These are phyloP conservation scores for Liquidambar formosana DNA, from an alignment of 164 flowering plant species.

Conservation along the genomic window DNA sequence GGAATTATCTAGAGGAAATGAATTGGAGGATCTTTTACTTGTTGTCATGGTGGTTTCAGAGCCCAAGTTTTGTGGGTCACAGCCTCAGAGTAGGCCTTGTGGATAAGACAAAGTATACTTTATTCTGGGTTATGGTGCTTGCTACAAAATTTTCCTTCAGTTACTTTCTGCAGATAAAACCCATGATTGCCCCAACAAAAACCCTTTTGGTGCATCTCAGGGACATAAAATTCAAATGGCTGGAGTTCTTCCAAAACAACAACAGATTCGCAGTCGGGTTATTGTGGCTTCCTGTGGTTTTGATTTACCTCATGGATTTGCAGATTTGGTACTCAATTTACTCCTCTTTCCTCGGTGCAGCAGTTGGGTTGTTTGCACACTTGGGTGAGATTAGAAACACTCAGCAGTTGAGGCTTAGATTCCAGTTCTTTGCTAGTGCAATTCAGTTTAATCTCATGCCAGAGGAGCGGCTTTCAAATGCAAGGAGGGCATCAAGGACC, in stretches of 20 bases:
- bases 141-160: no score
- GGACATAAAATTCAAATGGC: conserved; percentile 51
- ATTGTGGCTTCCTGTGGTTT: conserved; percentile 65
- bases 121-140: no score
- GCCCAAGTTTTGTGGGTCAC: conserved; percentile 54
- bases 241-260: conserved; percentile 47
- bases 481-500: conserved; percentile 43
- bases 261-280: conserved; percentile 58
- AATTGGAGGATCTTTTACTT: no score
- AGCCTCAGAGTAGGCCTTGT: conserved; percentile 63
- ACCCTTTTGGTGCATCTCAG: conserved; percentile 29
- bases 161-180: no score
- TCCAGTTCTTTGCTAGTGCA: no score
- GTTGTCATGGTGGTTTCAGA: conserved; percentile 75
- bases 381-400: conserved; percentile 77
- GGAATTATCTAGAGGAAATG: conserved; percentile 43
- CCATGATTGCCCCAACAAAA: conserved; percentile 54
- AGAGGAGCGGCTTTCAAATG: conserved; percentile 62
- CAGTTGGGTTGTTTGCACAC: conserved; percentile 58
- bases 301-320: no score
- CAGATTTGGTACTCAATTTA: conserved; percentile 70
- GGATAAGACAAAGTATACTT: no score
- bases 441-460: conserved; percentile 81
- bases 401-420: no score
- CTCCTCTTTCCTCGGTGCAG: conserved; percentile 61